Base-by-base conservation (phyloP, 2,329 filamentous ascomycete species). In the Mollisia scopiformis region DNA sequence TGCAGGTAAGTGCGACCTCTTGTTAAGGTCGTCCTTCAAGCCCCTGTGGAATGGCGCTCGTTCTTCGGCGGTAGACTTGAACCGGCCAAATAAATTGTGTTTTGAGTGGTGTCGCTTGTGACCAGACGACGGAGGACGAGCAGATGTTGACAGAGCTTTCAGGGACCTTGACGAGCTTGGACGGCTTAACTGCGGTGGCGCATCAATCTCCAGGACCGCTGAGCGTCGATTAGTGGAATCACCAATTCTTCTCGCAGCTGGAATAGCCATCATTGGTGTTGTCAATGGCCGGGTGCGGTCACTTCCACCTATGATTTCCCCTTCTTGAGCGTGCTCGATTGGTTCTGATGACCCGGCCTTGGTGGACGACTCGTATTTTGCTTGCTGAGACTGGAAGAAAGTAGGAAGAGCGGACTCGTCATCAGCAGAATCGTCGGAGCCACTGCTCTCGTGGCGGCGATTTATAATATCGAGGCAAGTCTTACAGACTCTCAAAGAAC, bases 131-230 rank as follows among this genome's bases (percentile, higher is more conserved):
- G 92, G 87, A 14, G 92, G 89, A 37, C 93, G 86, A 13, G 83
- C 85, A 8, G 79, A 74, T 39, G 72, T 80, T 19, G 90, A 80
- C 7, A 89, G 79, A 0, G 93, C 92, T 68, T 90, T 93, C 23
- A 98, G 77, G 8, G 95, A 98, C 56, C 93, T 87, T 3, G 94
- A 96, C 1, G 95, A 99, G 62, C 90, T 91, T n/a, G 95, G 94
- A n/a, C 95, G 85, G 64, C 90, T 90, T 28, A 97, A 81, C 58
- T 92, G 89, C 31, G 92, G 90, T 10, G 31, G 27, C 19, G 87
- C 85, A 69, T 95, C 93, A 58, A 98, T 95, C 75, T 99, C 95
- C 25, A 99, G 82, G 39, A 98, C 84, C 11, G 93, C 90, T 30
- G 94, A 97, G 35, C 90, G 86, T n/a, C 91, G 85, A 72, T 95